Evolutionary conservation across 169 alveolate genomes (phyloP), one percentile per base, ranked within the genome.

Genomic region (Toxoplasma gondii): DNA sequence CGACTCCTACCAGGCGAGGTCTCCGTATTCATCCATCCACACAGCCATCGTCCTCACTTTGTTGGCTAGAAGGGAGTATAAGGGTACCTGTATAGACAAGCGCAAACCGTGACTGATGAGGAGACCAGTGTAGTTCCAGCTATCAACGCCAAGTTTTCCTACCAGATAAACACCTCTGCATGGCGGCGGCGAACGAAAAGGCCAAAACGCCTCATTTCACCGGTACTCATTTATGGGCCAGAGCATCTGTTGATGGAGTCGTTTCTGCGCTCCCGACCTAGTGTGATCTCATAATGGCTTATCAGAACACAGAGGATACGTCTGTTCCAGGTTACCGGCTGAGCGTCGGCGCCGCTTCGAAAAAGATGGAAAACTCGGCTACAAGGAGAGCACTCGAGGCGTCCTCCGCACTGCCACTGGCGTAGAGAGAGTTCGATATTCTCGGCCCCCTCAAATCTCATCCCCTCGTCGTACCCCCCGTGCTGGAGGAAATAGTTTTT

Each of bases 331-430:
- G 12, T 64, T 64, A 64, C 78, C 34, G 78, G 34, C 27, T 19
- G 12, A 64, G 78, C 34, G 34, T 64, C 34, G 24, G 34, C 78
- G 78, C 12, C 78, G 78, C 34, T 64, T 87, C 97, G 39, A 82
- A 95, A 95, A 7, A 95, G 90, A 58, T 95, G 97, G 92, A 88
- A 94, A n/a, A 96, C 97, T 17, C 95, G 74, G 31, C 96, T 80
- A 41, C 97, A 96, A 4, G 97, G 96, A 9, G 97, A 93, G 90
- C 97, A 96, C 83, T 95, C 96, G 49, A 96, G 94, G 41, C 83
- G 78, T 9, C 97, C 97, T 36, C 97, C 97, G 70, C 97, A 96
- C 95, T 91, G 95, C 97, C 97, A 96, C 44, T 92, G 82, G 80
- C 97, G 92, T 78, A 96, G 94, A 7, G 96, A 93, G 36, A 95